phyloP scores from a whole-genome alignment of 2,329 filamentous ascomycete species.

The Teratosphaeria zuluensis region DNA sequence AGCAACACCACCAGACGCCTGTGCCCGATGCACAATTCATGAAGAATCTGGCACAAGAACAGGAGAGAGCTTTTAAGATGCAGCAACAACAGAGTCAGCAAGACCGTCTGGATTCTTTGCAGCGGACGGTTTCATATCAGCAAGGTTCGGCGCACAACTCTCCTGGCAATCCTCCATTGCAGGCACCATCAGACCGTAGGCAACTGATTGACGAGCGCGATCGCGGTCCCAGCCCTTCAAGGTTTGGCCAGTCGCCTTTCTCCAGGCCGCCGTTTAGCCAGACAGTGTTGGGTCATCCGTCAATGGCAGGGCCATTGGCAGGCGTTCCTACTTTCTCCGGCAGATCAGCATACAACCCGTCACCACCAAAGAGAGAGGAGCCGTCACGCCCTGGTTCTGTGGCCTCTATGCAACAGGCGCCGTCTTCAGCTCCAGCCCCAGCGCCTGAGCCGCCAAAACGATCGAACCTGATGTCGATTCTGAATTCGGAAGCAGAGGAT shows the following conservation, averaged over 20 bases:
- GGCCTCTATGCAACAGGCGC: slow-evolving; percentile 8
- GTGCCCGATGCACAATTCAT: slow-evolving; percentile 16
- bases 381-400: slow-evolving; percentile 19
- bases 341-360: slow-evolving; percentile 16
- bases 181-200: slow-evolving; percentile 16
- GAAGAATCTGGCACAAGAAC: slow-evolving; percentile 20
- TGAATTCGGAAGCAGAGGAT: slow-evolving; percentile 27
- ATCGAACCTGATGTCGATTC: slow-evolving; percentile 26
- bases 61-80: slow-evolving; percentile 23
- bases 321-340: slow-evolving; percentile 4
- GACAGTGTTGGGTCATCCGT: slow-evolving; percentile 3
- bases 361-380: slow-evolving; percentile 23
- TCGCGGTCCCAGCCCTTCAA: slow-evolving; percentile 16
- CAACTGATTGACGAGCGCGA: slow-evolving; percentile 20
- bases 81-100: slow-evolving; percentile 18
- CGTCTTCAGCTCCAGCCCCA: slow-evolving; percentile 19
- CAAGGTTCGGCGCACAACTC: slow-evolving; percentile 18
- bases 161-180: slow-evolving; percentile 15
- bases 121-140: slow-evolving; percentile 9
- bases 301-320: background rate
- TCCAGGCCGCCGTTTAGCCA: slow-evolving; percentile 11
- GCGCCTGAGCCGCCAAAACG: slow-evolving; percentile 27
- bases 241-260: slow-evolving; percentile 8
- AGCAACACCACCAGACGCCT: slow-evolving; percentile 3
- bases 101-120: slow-evolving; percentile 15